These are phyloP conservation scores for Vitis rotundifolia DNA, from an alignment of 164 flowering plant species.

Conservation along the genomic window DNA sequence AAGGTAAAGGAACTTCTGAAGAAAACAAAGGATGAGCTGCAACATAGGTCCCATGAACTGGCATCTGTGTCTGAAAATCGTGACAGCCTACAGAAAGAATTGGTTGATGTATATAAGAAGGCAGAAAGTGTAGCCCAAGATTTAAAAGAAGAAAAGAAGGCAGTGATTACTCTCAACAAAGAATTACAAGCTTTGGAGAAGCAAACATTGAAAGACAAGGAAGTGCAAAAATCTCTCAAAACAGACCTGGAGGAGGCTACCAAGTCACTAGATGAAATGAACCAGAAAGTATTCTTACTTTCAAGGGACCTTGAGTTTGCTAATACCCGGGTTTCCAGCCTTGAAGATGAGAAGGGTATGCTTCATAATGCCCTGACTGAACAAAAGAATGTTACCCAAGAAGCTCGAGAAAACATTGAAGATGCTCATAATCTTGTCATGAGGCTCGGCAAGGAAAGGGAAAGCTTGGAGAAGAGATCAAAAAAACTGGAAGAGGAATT, in stretches of 20 bases:
- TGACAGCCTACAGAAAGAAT: constrained; percentile 58
- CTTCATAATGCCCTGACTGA: constrained; percentile 52
- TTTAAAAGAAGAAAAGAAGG: constrained; percentile 58
- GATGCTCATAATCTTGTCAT: constrained; percentile 69
- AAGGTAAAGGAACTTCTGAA: constrained; percentile 41
- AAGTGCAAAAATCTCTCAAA: constrained; percentile 55
- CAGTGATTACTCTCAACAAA: constrained; percentile 48
- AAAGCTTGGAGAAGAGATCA: constrained; percentile 58
- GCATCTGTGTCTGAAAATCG: constrained; percentile 27
- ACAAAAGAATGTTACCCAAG: constrained; percentile 54
- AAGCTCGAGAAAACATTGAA: constrained; percentile 72
- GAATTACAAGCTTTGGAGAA: constrained; percentile 55
- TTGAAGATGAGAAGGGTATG: constrained; percentile 64
- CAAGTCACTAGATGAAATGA: constrained; percentile 76
- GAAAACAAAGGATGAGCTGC: constrained; percentile 55
- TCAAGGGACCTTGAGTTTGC: constrained; percentile 61
- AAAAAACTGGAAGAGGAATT: constrained; percentile 76
- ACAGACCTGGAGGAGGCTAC: constrained; percentile 74
- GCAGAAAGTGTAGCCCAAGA: constrained; percentile 48
- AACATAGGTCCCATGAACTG: constrained; percentile 42
- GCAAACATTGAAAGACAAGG: constrained; percentile 57
- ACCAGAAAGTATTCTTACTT: constrained; percentile 47
- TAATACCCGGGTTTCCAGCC: constrained; percentile 39
- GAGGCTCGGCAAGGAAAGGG: constrained; percentile 80
- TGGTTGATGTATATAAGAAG: constrained; percentile 48